Conservation (phyloP, 2,329 filamentous ascomycete species). For the Chaetomiaceae sp. region DNA sequence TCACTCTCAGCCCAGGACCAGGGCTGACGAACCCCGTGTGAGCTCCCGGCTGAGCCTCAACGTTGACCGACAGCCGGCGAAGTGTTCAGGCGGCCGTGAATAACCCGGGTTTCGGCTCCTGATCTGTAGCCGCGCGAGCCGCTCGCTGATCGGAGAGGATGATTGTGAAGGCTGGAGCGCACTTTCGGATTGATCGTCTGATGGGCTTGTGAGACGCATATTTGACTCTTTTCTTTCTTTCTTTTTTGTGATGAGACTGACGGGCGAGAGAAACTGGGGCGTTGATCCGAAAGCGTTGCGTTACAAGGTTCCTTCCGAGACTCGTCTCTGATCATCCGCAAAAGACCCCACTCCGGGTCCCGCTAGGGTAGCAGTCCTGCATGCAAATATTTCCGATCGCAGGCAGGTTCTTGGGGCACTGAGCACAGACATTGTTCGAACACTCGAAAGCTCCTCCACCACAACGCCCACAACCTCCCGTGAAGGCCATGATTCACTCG, state of each 20-base stretch:
- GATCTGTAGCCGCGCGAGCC: neutral
- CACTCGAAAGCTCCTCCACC: no score
- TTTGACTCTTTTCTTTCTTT: no score
- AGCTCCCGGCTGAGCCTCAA: neutral
- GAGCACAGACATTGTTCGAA: no score
- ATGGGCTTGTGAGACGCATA: no score
- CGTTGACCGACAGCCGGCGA: neutral
- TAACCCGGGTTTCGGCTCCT: neutral
- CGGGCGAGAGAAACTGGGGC: neutral
- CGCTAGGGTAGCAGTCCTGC: neutral
- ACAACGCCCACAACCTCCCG: no score
- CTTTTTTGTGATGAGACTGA: no score
- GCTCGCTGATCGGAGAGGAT: neutral
- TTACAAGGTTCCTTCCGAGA: conserved; percentile 5
- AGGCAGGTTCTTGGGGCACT: no score
- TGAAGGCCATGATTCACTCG: no score
- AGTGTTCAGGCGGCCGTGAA: neutral
- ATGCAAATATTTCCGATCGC: neutral
- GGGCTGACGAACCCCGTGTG: neutral
- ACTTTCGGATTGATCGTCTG: no score
- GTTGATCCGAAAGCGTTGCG: neutral
- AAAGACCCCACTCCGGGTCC: conserved; percentile 2
- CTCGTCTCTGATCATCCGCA: conserved; percentile 2
- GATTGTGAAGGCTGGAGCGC: no score
- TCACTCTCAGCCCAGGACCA: conserved; percentile 26